Conservation (phyloP, 2,329 filamentous ascomycete genomes). For the Penicillium sp. region DNA sequence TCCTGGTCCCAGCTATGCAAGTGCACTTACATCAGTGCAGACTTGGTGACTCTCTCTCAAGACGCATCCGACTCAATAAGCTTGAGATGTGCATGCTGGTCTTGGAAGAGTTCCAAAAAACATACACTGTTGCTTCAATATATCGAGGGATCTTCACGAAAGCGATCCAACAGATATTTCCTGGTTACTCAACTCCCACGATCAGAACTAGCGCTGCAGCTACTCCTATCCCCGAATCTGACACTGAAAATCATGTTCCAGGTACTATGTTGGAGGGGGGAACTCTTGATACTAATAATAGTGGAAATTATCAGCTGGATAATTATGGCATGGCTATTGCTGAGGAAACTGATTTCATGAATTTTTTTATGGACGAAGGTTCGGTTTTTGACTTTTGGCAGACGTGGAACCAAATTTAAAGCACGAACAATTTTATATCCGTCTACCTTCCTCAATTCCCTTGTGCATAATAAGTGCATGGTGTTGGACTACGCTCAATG, state of each 20-base stretch:
- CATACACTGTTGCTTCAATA: conserved; percentile 32
- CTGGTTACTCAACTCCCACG: conserved; percentile 13
- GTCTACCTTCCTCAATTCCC: no score
- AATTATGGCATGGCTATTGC: no score
- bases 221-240: not conserved
- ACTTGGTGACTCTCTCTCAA: conserved; percentile 25
- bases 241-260: not conserved
- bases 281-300: no score
- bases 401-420: conserved; percentile 18
- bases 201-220: not conserved
- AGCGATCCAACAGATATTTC: conserved; percentile 29
- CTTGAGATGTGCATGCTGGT: conserved; percentile 38
- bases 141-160: conserved; percentile 32
- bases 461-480: no score
- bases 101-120: conserved; percentile 36
- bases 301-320: not conserved
- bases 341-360: conserved; percentile 15
- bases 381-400: conserved; percentile 31
- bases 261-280: no score
- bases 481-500: no score
- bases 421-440: no score
- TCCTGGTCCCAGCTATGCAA: conserved; percentile 40
- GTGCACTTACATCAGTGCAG: conserved; percentile 35
- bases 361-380: conserved; percentile 27
- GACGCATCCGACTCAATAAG: conserved; percentile 35